Base-by-base conservation (phyloP, 768 basidiomycete species). In the Chalciporus chontae region DNA sequence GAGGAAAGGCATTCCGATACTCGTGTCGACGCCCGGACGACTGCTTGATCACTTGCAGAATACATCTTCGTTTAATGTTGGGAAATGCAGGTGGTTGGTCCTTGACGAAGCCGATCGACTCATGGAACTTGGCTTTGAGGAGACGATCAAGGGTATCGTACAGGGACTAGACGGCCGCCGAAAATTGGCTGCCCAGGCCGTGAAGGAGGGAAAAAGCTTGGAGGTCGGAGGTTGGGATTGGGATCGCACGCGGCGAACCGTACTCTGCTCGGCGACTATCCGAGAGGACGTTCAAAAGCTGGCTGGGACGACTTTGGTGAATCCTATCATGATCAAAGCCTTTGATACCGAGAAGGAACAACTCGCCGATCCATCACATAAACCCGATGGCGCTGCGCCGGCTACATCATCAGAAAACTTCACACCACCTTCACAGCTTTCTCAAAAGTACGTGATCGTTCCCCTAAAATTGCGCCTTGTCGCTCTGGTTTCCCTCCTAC, bases 61-160 rank as follows among this genome's bases (percentile, higher is more conserved):
- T 60, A 98, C 96, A 0, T 81, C 89, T 0, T 86, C 91, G 0
- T 92, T 99, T 70, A 85, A 94, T 52, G 80, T 94, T 48, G 93
- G 87, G 45, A 95, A 94, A 71, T 91, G 90, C 65, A 82, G 90
- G 41, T 99, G 95, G 93, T 77, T 99, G 26, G 85, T 99, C 8
- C 81, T 98, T 21, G 96, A 99, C 64, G 96, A 99, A 72, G 94
- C 95, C 6, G 96, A 99, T 69, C 78, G 94, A 37, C 72, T 99
- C 44, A 98, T 98, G 94, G 94, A 98, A 55, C 81, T 98, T 38
- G 96, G 96, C 0, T 99, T 99, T 55, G 94, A 96, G 66, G 94
- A 98, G 63, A 91, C 93, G 0, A 88, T 99, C 60, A 81, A 79
- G 48, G 93, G 91, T 1, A 96, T 98, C 55, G 72, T 98, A 31